These are phyloP conservation scores for Prunella vulgaris DNA, from an alignment of 257 asterid species.

Conservation along the genomic window DNA sequence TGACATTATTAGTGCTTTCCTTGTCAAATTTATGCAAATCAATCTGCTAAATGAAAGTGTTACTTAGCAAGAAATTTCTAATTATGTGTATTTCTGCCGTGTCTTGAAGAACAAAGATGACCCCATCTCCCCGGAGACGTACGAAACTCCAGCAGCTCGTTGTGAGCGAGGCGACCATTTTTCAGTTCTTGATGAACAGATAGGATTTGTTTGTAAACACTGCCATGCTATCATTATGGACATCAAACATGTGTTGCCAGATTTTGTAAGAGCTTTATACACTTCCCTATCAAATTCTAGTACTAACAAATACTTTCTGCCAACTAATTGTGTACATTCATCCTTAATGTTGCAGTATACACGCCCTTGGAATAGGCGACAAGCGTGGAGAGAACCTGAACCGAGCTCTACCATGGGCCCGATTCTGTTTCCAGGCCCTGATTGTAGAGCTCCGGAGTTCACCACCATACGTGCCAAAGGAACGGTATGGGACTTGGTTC, in stretches of 20 bases:
- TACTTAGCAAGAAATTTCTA: neutral
- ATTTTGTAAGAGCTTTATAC: slow-evolving; percentile 38
- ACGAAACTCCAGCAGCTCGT: slow-evolving; percentile 22
- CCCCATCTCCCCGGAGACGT: neutral
- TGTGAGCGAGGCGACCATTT: slow-evolving; percentile 51
- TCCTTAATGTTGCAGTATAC: slow-evolving; percentile 28
- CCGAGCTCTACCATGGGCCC: neutral
- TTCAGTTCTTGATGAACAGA: slow-evolving; percentile 52
- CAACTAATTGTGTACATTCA: neutral
- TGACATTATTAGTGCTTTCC: neutral
- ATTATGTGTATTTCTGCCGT: no score
- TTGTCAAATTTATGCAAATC: no score
- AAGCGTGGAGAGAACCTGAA: slow-evolving; percentile 19
- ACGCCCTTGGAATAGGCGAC: slow-evolving; percentile 18
- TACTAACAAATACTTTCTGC: neutral
- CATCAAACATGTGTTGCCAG: slow-evolving; percentile 56
- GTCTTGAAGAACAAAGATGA: slow-evolving; percentile 32
- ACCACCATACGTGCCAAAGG: slow-evolving; percentile 18
- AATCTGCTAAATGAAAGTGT: neutral
- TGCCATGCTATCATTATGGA: slow-evolving; percentile 42
- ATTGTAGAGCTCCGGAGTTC: neutral
- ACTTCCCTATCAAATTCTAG: neutral
- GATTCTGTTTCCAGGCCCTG: slow-evolving; percentile 25
- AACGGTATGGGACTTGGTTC: slow-evolving; percentile 62
- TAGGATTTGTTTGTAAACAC: slow-evolving; percentile 52